Evolutionary conservation across 768 basidiomycete species (phyloP).

Genomic region (Termitomyces sp.): DNA sequence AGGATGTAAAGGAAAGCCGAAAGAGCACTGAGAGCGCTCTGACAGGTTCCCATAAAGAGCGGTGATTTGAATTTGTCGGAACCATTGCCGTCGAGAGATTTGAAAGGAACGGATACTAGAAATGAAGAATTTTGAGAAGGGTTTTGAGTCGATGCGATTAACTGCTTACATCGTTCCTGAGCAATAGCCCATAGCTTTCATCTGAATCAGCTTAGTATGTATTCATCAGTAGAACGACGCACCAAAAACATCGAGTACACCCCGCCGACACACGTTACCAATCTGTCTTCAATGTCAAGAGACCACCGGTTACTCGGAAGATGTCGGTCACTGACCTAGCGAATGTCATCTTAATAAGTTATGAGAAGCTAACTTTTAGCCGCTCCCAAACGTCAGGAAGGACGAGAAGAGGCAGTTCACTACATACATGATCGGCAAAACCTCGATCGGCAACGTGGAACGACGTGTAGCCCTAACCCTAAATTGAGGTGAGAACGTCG

Average conservation of each 20-base stretch:
- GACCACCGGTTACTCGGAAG: neutral
- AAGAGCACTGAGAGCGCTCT: conserved; percentile 72
- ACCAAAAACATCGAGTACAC: conserved; percentile 94
- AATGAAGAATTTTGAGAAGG: neutral
- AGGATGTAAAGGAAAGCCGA: conserved; percentile 76
- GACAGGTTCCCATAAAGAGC: conserved; percentile 79
- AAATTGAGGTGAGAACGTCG: conserved; percentile 13
- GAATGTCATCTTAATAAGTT: conserved; percentile 18
- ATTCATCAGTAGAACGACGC: conserved; percentile 20
- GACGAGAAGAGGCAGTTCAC: neutral
- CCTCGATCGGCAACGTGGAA: conserved; percentile 17
- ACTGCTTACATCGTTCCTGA: conserved; percentile 79
- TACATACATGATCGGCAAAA: conserved; percentile 6
- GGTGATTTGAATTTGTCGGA: conserved; percentile 80
- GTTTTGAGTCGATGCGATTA: neutral
- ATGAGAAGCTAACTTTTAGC: neutral
- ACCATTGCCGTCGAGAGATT: conserved; percentile 54
- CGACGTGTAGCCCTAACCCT: conserved; percentile 25
- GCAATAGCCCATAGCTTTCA: conserved; percentile 83
- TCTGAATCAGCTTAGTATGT: neutral
- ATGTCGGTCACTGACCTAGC: conserved; percentile 12
- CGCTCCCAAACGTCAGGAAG: neutral
- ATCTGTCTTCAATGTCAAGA: conserved; percentile 31
- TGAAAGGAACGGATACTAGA: conserved; percentile 81
- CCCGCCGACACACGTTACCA: conserved; percentile 74